Percentiles rank a stretch among this genome's conserved stretches.
phyloP scores from a whole-genome alignment of 352 stramenopile species.

The Phytophthora fragariae region DNA sequence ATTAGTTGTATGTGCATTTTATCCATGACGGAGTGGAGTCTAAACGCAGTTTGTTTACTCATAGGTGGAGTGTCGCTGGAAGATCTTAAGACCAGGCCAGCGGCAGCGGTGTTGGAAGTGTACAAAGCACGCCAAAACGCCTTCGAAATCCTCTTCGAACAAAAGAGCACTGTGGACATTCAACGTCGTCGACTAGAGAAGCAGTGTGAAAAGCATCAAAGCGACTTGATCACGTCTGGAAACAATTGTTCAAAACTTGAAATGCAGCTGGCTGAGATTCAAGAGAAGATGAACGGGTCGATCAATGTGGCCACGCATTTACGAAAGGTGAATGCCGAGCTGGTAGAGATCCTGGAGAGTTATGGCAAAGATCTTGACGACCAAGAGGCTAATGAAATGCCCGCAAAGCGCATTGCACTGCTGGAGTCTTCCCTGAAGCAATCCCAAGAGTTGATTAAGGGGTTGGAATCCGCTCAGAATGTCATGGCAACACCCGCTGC shows the following conservation, averaged over 20 bases:
- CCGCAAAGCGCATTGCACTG: conserved; percentile 44
- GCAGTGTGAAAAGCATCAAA: conserved; percentile 60
- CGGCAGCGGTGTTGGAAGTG: conserved; percentile 55
- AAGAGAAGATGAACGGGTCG: conserved; percentile 48
- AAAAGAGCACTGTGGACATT: conserved; percentile 62
- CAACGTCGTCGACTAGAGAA: conserved; percentile 58
- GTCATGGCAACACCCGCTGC: conserved; percentile 47
- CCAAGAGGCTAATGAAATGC: conserved; percentile 31
- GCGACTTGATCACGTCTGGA: conserved; percentile 49
- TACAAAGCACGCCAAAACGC: conserved; percentile 68
- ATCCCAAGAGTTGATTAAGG: conserved; percentile 55
- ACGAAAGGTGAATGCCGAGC: conserved; percentile 62
- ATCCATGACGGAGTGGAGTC: background rate
- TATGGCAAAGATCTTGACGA: conserved; percentile 66
- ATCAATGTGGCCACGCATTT: conserved; percentile 55
- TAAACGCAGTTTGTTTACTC: conserved; percentile 18
- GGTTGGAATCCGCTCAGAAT: conserved; percentile 48
- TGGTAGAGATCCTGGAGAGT: conserved; percentile 69
- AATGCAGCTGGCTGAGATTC: conserved; percentile 51
- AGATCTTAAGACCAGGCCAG: conserved; percentile 52
- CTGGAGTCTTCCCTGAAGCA: conserved; percentile 62
- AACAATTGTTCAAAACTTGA: conserved; percentile 61
- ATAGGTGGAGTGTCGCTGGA: conserved; percentile 51
- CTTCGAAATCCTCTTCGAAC: conserved; percentile 66
- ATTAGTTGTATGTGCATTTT: background rate